Evolutionary conservation across 257 asterid genomes (phyloP).

Genomic region (Petrea volubilis): DNA sequence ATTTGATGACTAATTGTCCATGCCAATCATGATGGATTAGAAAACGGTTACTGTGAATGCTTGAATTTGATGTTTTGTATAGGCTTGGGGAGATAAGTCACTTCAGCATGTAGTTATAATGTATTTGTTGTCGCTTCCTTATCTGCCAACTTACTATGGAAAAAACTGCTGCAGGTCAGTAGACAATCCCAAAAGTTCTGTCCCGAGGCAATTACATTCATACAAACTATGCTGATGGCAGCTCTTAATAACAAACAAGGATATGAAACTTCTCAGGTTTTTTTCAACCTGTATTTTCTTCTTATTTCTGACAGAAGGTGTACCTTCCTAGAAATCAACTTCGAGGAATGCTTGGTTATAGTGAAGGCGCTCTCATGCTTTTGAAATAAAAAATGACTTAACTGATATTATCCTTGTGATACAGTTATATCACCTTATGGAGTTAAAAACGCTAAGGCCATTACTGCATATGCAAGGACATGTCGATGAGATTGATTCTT

Average conservation of each 20-base stretch:
- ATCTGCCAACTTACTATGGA: not conserved
- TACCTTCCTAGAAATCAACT: not conserved
- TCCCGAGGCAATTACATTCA: conserved; percentile 81
- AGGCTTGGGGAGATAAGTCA: not conserved
- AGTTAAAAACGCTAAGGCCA: conserved; percentile 61
- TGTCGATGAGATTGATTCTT: conserved; percentile 46
- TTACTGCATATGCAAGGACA: conserved; percentile 55
- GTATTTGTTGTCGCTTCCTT: not conserved
- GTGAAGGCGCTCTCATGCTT: not conserved
- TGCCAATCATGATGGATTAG: not conserved
- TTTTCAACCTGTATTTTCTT: conserved; percentile 1
- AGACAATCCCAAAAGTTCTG: conserved; percentile 71
- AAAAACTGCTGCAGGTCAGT: conserved; percentile 47
- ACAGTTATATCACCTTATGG: conserved; percentile 85
- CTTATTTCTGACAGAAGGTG: conserved; percentile 13
- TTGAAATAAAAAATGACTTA: not conserved
- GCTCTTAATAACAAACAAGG: conserved; percentile 56
- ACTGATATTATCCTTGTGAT: conserved; percentile 10
- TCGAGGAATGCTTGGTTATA: not conserved
- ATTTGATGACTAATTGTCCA: not conserved
- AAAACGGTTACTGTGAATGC: not conserved
- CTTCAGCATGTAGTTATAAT: not conserved
- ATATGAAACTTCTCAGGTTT: conserved; percentile 66
- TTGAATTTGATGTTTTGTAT: not conserved
- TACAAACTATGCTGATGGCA: conserved; percentile 66